These are phyloP conservation scores for Penicillium malachiteum DNA, from an alignment of 495 filamentous ascomycete genomes.

Conservation along the genomic window DNA sequence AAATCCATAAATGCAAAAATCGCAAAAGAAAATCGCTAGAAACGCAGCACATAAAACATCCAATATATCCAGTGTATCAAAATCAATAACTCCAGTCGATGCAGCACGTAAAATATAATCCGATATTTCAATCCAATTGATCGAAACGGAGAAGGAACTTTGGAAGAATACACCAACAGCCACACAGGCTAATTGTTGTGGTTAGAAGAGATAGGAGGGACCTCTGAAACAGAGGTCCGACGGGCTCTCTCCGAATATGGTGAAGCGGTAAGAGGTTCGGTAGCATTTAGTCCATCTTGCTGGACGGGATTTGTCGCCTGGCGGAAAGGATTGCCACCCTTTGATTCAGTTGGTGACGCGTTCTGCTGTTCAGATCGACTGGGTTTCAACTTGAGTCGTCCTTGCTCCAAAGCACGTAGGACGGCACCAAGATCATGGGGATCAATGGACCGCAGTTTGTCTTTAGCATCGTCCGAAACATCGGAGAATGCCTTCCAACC, in stretches of 20 bases:
- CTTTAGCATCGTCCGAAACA: slow-evolving; percentile 38
- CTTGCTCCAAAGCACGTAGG: slow-evolving; percentile 40
- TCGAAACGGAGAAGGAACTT: too few relatives aligned
- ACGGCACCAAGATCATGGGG: slow-evolving; percentile 38
- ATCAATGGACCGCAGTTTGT: slow-evolving; percentile 39
- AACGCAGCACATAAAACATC: slow-evolving; percentile 6
- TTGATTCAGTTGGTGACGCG: slow-evolving; percentile 34
- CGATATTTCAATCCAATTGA: too few relatives aligned
- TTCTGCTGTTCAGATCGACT: slow-evolving; percentile 34
- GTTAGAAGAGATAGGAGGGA: slow-evolving; percentile 30
- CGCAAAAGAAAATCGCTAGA: too few relatives aligned
- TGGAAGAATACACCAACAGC: too few relatives aligned
- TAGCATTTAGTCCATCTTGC: slow-evolving; percentile 32
- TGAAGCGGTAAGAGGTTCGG: slow-evolving; percentile 30
- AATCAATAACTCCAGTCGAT: slow-evolving; percentile 10
- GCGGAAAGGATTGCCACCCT: slow-evolving; percentile 18
- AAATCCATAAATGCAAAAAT: slow-evolving; percentile 4
- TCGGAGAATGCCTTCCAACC: slow-evolving; percentile 43
- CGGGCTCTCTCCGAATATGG: slow-evolving; percentile 12
- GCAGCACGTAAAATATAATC: slow-evolving; percentile 8
- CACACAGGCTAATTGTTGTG: slow-evolving; percentile 16
- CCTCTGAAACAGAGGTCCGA: slow-evolving; percentile 11
- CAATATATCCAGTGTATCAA: slow-evolving; percentile 9
- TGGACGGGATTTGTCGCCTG: slow-evolving; percentile 20
- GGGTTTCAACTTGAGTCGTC: slow-evolving; percentile 33